Conservation (phyloP, 495 filamentous ascomycete genomes). For the Lasiosphaeriaceae sp. region DNA sequence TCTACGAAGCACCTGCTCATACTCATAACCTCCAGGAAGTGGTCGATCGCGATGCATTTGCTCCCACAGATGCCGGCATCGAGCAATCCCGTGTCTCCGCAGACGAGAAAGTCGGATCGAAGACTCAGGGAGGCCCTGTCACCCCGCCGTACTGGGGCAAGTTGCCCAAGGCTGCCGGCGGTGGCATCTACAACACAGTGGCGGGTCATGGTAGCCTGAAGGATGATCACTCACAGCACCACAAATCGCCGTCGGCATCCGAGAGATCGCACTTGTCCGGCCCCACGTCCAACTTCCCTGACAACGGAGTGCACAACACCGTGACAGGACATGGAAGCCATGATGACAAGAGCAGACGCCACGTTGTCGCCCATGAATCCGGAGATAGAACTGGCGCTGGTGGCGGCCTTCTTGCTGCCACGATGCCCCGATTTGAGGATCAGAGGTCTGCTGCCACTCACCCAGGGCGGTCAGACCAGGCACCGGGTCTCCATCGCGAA, state of each 20-base stretch:
- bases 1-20: background rate
- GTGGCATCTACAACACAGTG: constrained; percentile 39
- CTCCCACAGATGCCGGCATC: background rate
- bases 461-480: too few species aligned
- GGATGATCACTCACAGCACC: constrained; percentile 31
- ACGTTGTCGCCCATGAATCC: constrained; percentile 8
- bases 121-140: background rate
- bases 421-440: background rate
- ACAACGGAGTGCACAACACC: constrained; percentile 25
- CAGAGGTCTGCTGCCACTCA: background rate
- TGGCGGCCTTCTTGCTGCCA: constrained; percentile 4
- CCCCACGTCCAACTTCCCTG: constrained; percentile 11
- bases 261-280: constrained; percentile 19
- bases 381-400: background rate
- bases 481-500: too few species aligned
- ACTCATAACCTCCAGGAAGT: background rate
- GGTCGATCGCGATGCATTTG: background rate
- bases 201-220: constrained; percentile 39
- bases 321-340: constrained; percentile 21
- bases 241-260: constrained; percentile 14
- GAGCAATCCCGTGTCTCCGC: background rate
- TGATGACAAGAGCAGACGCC: constrained; percentile 20
- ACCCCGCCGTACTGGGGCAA: constrained; percentile 37
- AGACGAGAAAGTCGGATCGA: background rate
- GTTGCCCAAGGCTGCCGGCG: constrained; percentile 29